These are phyloP conservation scores for Tricholoma matsutake DNA, from an alignment of 768 basidiomycete genomes.

Conservation along the genomic window DNA sequence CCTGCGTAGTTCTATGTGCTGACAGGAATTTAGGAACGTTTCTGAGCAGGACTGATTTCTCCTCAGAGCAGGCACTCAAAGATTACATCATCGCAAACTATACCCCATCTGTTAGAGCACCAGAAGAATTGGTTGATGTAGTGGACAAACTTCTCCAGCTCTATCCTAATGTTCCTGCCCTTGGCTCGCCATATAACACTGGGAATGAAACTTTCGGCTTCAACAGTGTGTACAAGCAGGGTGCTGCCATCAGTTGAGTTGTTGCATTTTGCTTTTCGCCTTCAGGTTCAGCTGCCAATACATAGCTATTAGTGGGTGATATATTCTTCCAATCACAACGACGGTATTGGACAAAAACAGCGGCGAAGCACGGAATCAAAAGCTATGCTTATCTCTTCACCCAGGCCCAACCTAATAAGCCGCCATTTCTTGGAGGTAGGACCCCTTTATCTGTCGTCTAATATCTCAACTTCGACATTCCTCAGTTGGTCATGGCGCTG, in stretches of 20 bases:
- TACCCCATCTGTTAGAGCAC: conserved; percentile 21
- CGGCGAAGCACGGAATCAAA: conserved; percentile 29
- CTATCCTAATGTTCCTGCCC: conserved; percentile 40
- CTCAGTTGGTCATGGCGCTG: conserved; percentile 27
- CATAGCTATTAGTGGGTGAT: conserved; percentile 25
- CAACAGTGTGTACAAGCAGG: conserved; percentile 36
- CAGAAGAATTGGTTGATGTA: conserved; percentile 12
- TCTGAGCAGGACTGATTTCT: conserved; percentile 21
- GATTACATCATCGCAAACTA: conserved; percentile 19
- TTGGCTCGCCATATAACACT: conserved; percentile 44
- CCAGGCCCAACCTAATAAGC: conserved; percentile 23
- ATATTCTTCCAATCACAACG: conserved; percentile 33
- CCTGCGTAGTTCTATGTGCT: neutral
- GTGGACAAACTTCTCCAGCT: conserved; percentile 28
- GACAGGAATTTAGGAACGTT: conserved; percentile 26
- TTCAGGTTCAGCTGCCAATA: neutral
- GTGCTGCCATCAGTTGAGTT: conserved; percentile 27
- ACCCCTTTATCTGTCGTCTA: neutral
- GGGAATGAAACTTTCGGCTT: conserved; percentile 44
- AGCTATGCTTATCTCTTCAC: conserved; percentile 39
- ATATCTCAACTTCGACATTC: neutral
- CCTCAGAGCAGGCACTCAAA: conserved; percentile 22
- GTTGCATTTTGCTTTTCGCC: neutral
- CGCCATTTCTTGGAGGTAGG: neutral
- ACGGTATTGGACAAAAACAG: conserved; percentile 32